Evolutionary conservation across 208 protist species (phyloP), one percentile per base, ranked within the genome.

Genomic region (Entamoeba moshkovskii): DNA sequence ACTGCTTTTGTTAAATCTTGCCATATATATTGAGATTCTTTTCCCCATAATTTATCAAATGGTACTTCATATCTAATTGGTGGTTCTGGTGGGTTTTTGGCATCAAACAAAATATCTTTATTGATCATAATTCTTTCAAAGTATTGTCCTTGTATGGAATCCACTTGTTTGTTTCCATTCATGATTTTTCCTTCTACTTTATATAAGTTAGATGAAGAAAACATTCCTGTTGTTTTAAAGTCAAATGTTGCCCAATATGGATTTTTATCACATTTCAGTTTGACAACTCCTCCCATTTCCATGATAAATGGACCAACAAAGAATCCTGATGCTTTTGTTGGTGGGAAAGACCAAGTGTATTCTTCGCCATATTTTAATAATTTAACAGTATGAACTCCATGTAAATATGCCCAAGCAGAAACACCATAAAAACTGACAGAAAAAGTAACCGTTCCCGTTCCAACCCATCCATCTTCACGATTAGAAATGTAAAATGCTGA

Each of bases 401-500:
- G 16, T 38, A 85, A 85, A 85, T 85, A 85, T 33, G 59, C 59
- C 59, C 59, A 85, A 85, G 59, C 59, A 85, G 59, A 85, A 45
- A 91, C 33, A 25, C 45, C 38, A 44, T 33, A 92, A 95, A 95
- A 91, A 85, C 59, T 85, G 8, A 85, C 59, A 33, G 47, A 45
- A n/a, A 96, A 66, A 5, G 93, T 42, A n/a, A 95, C 38, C 15
- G 44, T 33, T 22, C 52, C 52, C 11, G 25, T 18, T 38, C 95
- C 95, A 38, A 94, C 52, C 93, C 95, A 94, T 8, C 96, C 95
- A 33, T 96, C 94, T 38, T 94, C 59, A 45, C 95, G 46, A 95
- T 97, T 97, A 46, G 94, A 95, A 22, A 95, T 94, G 94, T 97
- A 96, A 66, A 97, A 96, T 11, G 97, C 97, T 44, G 95, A 96